Percentiles rank a stretch among this genome's conserved stretches.
Evolutionary conservation across 2,329 filamentous ascomycete genomes (phyloP).

Genomic region (Colletotrichum magnum): DNA sequence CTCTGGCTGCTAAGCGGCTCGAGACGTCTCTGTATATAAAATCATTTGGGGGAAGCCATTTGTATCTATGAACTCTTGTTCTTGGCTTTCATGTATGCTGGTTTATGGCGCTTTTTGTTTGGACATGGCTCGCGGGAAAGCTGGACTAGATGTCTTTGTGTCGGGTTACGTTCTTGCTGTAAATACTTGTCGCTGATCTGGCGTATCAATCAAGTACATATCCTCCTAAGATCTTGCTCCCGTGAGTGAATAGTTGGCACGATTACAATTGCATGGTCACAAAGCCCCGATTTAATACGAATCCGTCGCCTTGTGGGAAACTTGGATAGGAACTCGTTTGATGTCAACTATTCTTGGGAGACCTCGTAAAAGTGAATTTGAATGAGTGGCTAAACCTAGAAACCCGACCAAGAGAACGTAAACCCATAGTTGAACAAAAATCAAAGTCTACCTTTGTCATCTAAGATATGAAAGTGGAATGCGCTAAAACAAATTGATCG

Average conservation of each 20-base stretch:
- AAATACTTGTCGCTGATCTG: constrained; percentile 14
- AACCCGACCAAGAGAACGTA: no score
- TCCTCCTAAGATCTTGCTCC: neutral
- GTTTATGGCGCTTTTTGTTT: neutral
- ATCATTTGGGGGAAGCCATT: neutral
- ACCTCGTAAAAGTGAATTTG: no score
- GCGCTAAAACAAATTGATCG: no score
- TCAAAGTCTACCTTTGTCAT: no score
- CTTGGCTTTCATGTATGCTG: neutral
- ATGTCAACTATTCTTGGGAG: no score
- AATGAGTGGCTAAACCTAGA: no score
- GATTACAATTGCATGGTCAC: neutral
- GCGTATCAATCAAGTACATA: constrained; percentile 27
- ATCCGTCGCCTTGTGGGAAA: no score
- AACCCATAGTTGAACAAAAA: no score
- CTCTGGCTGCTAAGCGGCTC: constrained; percentile 25
- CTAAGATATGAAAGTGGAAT: no score
- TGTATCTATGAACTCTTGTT: neutral
- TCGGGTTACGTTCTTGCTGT: constrained; percentile 13
- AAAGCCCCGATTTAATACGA: no score
- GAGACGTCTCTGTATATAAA: neutral
- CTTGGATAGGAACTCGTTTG: no score
- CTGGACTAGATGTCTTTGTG: constrained; percentile 3
- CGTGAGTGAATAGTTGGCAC: neutral
- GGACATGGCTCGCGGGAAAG: neutral